Evolutionary conservation across 306 rosid genomes (phyloP), one percentile per base, ranked within the genome.

Genomic region (Corylus avellana): DNA sequence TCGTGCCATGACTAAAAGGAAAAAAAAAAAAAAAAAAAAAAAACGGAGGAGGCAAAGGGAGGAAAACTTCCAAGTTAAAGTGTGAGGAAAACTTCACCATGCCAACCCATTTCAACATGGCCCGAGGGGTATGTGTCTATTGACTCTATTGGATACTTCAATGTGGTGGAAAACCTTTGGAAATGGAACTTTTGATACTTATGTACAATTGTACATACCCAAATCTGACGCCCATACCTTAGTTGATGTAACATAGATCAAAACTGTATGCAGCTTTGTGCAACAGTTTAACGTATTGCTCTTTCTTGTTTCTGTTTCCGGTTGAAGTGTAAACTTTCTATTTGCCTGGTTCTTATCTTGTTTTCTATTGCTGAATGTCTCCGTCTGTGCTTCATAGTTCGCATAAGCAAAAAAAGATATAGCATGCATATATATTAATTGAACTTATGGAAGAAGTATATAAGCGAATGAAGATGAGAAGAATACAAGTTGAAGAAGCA

Each of bases 281-380:
- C 2, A 35, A 66, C 22, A 35, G 12, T 18, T 17, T 37, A 35
- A 66, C 25, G 4, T 63, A 2, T 39, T 66, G 72, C 72, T 37
- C 37, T 42, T 39, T n/a, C 27, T 10, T 3, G 13, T 39, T 67
- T 37, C 39, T 39, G 46, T 39, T 58, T 58, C 27, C 5, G 4
- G 27, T 58, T 22, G 64, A 4, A 58, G 7, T 22, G 35, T 58
- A 58, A 39, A 39, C 42, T 27, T 12, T 58, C 37, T 20, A 58
- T n/a, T n/a, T 63, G 7, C 46, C 62, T 13, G 8, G 42, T 63
- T 13, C 12, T 61, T 72, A 57, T 32, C 61, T 74, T 62, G 66
- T 74, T 63, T 61, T 77, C 56, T 11, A 64, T 82, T 47, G 70
- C 81, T 20, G 14, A 42, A 68, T 14, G 70, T 58, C 17, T 78